Evolutionary conservation across 225 moss, liverwort and hornwort genomes (phyloP).

Genomic region (Pseudoscleropodium purum): DNA sequence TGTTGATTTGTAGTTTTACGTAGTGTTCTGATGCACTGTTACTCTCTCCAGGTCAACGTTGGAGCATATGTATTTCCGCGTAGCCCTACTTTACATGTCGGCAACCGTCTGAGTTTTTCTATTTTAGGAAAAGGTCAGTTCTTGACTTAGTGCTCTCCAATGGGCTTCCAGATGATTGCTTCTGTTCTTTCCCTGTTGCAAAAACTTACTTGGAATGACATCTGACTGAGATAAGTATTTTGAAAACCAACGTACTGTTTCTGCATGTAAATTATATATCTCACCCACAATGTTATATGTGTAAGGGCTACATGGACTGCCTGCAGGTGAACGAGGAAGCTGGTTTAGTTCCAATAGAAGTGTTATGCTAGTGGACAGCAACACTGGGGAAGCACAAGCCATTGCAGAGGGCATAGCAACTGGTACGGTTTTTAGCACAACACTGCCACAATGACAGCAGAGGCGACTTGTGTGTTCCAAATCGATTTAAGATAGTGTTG

Average conservation of each 20-base stretch:
- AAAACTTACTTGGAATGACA: not conserved
- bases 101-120: conserved; percentile 66
- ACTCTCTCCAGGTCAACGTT: conserved; percentile 53
- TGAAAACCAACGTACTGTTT: not conserved
- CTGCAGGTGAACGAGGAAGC: conserved; percentile 65
- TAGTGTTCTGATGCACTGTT: not conserved
- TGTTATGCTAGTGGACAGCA: conserved; percentile 56
- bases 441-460: not conserved
- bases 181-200: not conserved
- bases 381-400: conserved; percentile 59
- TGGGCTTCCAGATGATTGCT: not conserved
- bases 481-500: not conserved
- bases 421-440: conserved; percentile 18
- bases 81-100: conserved; percentile 63
- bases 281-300: not conserved
- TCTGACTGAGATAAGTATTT: not conserved
- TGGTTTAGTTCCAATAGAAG: conserved; percentile 71
- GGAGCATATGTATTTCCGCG: conserved; percentile 82
- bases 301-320: conserved; percentile 52
- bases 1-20: not conserved
- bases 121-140: conserved; percentile 69
- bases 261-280: not conserved
- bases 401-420: conserved; percentile 63
- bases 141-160: not conserved
- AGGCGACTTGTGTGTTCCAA: not conserved